These are phyloP conservation scores for Haplosporangium gracile DNA, from an alignment of 192 early-diverging fungal genomes.

Conservation along the genomic window DNA sequence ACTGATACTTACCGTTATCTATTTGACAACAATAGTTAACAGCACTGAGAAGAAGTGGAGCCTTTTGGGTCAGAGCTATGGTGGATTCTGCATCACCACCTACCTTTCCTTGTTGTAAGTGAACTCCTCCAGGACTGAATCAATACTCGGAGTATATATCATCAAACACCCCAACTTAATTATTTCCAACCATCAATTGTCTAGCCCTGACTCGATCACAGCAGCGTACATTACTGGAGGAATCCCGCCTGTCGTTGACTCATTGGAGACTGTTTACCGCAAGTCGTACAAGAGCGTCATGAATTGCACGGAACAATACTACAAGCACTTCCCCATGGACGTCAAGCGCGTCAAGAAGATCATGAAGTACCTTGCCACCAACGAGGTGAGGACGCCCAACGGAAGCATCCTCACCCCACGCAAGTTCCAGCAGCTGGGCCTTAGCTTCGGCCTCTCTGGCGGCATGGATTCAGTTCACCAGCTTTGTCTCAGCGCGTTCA, in stretches of 20 bases:
- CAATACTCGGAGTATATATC: neutral
- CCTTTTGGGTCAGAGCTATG: slow-evolving; percentile 78
- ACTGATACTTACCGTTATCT: neutral
- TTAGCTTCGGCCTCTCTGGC: slow-evolving; percentile 72
- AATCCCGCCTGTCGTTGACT: slow-evolving; percentile 74
- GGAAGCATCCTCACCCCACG: slow-evolving; percentile 73
- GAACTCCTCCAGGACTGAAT: neutral
- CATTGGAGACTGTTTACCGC: slow-evolving; percentile 71
- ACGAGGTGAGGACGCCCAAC: slow-evolving; percentile 66
- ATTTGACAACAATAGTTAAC: slow-evolving; percentile 18
- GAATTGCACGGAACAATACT: slow-evolving; percentile 71
- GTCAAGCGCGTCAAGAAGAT: slow-evolving; percentile 72
- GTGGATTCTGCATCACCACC: slow-evolving; percentile 77
- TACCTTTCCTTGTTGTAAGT: slow-evolving; percentile 77
- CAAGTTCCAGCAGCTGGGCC: slow-evolving; percentile 76
- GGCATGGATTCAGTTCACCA: slow-evolving; percentile 74
- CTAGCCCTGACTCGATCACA: slow-evolving; percentile 68
- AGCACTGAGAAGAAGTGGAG: slow-evolving; percentile 54
- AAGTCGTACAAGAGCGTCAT: slow-evolving; percentile 72
- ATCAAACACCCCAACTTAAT: neutral
- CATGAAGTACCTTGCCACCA: slow-evolving; percentile 63
- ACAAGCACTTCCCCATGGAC: slow-evolving; percentile 73
- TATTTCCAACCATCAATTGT: neutral
- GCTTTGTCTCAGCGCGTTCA: slow-evolving; percentile 61
- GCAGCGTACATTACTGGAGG: slow-evolving; percentile 79